Conservation (phyloP, 345 rosid species). For the Turnera subulata region DNA sequence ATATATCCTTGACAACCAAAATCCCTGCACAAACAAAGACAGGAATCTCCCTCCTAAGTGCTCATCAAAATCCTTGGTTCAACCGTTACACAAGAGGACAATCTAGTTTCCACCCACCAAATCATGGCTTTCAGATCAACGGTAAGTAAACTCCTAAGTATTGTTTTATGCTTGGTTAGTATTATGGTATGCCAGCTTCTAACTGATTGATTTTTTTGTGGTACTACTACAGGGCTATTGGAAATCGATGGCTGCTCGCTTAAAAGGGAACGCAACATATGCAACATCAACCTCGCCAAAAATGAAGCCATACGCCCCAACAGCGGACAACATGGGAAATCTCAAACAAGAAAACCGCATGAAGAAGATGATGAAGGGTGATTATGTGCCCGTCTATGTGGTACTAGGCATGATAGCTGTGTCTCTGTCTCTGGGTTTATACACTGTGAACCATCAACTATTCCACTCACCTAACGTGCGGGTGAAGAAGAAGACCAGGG, state of each 20-base stretch:
- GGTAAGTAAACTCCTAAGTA: not conserved
- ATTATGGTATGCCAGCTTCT: not conserved
- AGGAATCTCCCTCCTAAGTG: not conserved
- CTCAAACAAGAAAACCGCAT: not conserved
- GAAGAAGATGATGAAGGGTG: constrained; percentile 2
- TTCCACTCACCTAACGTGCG: constrained; percentile 53
- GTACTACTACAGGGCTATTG: not conserved
- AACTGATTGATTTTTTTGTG: not conserved
- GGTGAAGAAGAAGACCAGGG: constrained; percentile 61
- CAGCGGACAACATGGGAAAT: not conserved
- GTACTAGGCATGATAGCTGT: constrained; percentile 7
- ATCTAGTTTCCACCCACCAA: not conserved
- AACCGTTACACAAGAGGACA: not conserved
- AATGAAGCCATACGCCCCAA: constrained; percentile 4
- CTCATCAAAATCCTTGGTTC: too few relatives aligned
- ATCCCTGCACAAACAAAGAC: not conserved
- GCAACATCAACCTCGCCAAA: constrained; percentile 13
- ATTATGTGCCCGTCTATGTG: constrained; percentile 15
- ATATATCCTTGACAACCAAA: not conserved
- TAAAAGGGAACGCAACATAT: constrained; percentile 4
- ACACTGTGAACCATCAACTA: constrained; percentile 62
- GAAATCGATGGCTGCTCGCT: not conserved
- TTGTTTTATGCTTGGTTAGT: not conserved
- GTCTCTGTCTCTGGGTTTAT: constrained; percentile 32
- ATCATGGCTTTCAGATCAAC: constrained; percentile 13